phyloP scores from a whole-genome alignment of 495 filamentous ascomycete species.

The Viridothelium virens region DNA sequence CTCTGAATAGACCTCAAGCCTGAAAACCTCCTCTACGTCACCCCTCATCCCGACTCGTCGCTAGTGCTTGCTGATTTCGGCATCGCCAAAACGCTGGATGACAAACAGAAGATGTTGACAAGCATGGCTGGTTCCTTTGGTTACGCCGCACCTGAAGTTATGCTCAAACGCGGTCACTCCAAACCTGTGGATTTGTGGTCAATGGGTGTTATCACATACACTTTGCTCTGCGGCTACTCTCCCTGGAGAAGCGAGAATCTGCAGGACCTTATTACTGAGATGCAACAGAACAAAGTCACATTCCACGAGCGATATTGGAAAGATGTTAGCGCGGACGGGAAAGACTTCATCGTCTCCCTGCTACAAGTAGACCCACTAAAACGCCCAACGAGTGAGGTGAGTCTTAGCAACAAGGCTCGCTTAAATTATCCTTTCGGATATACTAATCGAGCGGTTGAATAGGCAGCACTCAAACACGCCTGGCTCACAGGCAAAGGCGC shows the following conservation, averaged over 20 bases:
- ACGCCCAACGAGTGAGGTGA: constrained; percentile 68
- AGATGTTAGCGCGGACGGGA: constrained; percentile 91
- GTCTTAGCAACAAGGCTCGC: constrained; percentile 17
- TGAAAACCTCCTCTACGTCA: constrained; percentile 94
- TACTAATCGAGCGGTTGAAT: constrained; percentile 12
- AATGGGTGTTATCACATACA: constrained; percentile 97
- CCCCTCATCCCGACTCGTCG: constrained; percentile 63
- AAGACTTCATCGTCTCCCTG: constrained; percentile 81
- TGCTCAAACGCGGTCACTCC: constrained; percentile 94
- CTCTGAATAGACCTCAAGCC: constrained; percentile 76
- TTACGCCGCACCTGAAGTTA: constrained; percentile 95
- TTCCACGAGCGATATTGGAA: constrained; percentile 99
- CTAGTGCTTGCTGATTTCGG: constrained; percentile 96
- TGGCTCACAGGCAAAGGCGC: constrained; percentile 91
- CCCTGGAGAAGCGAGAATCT: constrained; percentile 94
- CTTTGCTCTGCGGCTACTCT: constrained; percentile 96
- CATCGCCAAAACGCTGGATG: constrained; percentile 97
- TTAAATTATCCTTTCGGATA: neutral
- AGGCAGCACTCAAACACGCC: constrained; percentile 71
- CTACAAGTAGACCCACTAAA: constrained; percentile 71
- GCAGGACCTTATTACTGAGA: constrained; percentile 91
- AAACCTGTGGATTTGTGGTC: constrained; percentile 99
- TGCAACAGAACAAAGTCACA: constrained; percentile 75
- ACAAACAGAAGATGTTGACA: constrained; percentile 78
- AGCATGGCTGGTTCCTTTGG: constrained; percentile 99